Percentiles rank a stretch among this genome's conserved stretches.
phyloP scores from a whole-genome alignment of 306 rosid genomes.

The Cicer yamashitae region DNA sequence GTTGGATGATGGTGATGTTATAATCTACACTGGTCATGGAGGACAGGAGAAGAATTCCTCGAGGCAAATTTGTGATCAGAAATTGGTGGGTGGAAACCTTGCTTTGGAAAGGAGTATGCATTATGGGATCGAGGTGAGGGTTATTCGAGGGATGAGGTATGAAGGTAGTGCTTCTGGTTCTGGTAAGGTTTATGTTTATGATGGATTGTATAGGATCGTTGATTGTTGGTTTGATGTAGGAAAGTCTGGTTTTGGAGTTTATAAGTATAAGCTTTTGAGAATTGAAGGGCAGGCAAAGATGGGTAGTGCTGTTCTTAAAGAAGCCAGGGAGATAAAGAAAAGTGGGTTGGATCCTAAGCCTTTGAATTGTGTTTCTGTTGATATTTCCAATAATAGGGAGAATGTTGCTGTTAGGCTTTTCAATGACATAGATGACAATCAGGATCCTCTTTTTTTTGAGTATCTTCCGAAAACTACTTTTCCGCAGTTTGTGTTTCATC shows the following conservation, averaged over 20 bases:
- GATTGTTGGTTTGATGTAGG: conserved; percentile 92
- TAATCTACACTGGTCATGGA: conserved; percentile 89
- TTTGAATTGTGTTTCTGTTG: conserved; percentile 65
- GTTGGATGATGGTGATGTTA: conserved; percentile 75
- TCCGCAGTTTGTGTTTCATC: conserved; percentile 80
- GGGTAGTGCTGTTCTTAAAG: conserved; percentile 78
- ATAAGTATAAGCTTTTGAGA: conserved; percentile 76
- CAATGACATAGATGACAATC: conserved; percentile 76
- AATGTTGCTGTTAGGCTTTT: conserved; percentile 65
- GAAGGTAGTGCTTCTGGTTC: conserved; percentile 58
- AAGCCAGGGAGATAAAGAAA: conserved; percentile 59
- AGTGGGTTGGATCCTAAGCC: conserved; percentile 53
- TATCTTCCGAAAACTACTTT: conserved; percentile 68
- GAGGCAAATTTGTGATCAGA: conserved; percentile 74
- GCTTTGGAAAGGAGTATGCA: conserved; percentile 95
- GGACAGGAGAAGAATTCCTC: conserved; percentile 81
- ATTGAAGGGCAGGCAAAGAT: conserved; percentile 81
- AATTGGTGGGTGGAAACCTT: conserved; percentile 84
- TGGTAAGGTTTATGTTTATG: conserved; percentile 84
- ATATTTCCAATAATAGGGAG: conserved; percentile 71
- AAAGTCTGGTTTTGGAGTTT: conserved; percentile 96
- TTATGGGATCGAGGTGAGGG: conserved; percentile 87
- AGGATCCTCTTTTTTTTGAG: conserved; percentile 72
- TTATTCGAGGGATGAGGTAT: conserved; percentile 75
- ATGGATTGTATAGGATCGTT: conserved; percentile 77